Conservation (phyloP, 495 filamentous ascomycete species). For the Talaromyces wortmannii region DNA sequence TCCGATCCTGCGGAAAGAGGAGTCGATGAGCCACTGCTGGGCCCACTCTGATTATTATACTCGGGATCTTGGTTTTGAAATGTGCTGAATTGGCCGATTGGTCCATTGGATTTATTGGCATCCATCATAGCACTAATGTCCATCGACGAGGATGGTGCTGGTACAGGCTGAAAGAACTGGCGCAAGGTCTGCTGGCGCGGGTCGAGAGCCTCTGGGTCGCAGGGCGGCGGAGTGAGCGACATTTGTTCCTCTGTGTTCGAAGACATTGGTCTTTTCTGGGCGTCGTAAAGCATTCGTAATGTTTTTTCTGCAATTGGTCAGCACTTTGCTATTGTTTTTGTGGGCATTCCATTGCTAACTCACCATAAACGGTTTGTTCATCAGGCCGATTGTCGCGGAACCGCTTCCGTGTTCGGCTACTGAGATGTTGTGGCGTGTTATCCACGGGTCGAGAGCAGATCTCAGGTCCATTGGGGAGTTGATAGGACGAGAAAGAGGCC, state of each 20-base stretch:
- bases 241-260: not conserved
- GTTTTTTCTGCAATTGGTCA: conserved; percentile 32
- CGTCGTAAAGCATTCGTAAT: conserved; percentile 38
- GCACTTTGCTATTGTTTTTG: conserved; percentile 3
- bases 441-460: conserved; percentile 14
- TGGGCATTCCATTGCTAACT: conserved; percentile 3
- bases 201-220: conserved; percentile 25
- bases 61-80: not conserved
- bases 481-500: conserved; percentile 29
- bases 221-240: not conserved
- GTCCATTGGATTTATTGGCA: not conserved
- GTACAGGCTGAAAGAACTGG: conserved; percentile 36
- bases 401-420: conserved; percentile 47
- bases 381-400: conserved; percentile 42
- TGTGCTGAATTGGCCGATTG: not conserved
- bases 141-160: conserved; percentile 17
- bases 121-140: not conserved
- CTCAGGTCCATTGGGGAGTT: conserved; percentile 22
- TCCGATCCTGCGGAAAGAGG: conserved; percentile 14
- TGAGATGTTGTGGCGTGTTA: conserved; percentile 30
- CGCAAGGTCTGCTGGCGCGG: conserved; percentile 38
- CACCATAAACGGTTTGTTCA: conserved; percentile 39
- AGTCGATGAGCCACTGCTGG: conserved; percentile 16
- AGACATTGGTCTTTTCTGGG: conserved; percentile 19
- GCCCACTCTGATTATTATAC: conserved; percentile 5